Conservation (phyloP, 2,329 filamentous ascomycete genomes). For the Aspergillus thermomutatus region DNA sequence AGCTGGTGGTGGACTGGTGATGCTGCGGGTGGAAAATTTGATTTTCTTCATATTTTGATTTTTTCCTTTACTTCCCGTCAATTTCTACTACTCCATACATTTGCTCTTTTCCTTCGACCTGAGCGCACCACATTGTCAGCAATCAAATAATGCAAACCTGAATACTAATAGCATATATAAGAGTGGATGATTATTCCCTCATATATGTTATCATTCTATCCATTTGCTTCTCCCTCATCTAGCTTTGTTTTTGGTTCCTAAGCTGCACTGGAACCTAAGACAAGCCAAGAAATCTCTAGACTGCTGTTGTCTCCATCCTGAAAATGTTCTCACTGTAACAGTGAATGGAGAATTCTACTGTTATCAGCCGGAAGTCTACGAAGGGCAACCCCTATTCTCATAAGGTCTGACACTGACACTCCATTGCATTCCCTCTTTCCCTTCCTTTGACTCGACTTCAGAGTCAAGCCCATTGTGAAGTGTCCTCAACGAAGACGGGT, state of each 20-base stretch:
- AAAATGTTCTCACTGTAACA: not conserved
- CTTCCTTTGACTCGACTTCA: too few relatives aligned
- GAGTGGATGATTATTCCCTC: not conserved
- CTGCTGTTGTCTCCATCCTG: not conserved
- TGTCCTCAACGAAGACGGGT: too few relatives aligned
- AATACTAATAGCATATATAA: not conserved
- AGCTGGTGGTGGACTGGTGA: not conserved
- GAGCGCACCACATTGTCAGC: not conserved
- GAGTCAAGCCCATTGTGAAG: too few relatives aligned
- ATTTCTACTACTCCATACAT: not conserved
- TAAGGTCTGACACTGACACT: too few relatives aligned
- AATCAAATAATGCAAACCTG: not conserved
- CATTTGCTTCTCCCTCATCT: not conserved
- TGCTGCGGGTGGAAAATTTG: not conserved
- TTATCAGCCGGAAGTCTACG: not conserved
- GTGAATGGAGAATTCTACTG: not conserved
- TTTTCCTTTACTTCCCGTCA: not conserved
- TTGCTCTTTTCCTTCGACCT: not conserved
- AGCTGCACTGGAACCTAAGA: not conserved
- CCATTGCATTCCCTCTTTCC: too few relatives aligned
- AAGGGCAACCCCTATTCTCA: not conserved
- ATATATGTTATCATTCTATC: not conserved
- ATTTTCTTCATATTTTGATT: not conserved
- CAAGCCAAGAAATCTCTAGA: conserved; percentile 1
- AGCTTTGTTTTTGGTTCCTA: too few relatives aligned